A percentile compares a stretch with the other conserved stretches of the same genome.
Evolutionary conservation across 2,329 filamentous ascomycete genomes (phyloP).

Genomic region (Annulohypoxylon truncatum): DNA sequence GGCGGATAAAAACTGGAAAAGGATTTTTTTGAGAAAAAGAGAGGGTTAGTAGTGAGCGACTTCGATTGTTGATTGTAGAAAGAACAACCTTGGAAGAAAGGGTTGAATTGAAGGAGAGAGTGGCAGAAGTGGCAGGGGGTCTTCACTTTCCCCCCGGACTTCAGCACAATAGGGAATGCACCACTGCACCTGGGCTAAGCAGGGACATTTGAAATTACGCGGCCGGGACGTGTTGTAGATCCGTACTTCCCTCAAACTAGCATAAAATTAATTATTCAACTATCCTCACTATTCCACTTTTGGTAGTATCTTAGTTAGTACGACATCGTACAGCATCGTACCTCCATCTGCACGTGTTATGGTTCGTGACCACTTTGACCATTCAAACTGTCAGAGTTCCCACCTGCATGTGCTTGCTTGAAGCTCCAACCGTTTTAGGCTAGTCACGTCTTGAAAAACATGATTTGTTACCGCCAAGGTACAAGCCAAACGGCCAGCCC

Average conservation of each 20-base stretch:
- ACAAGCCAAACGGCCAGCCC: background rate
- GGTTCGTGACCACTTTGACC: conserved; percentile 1
- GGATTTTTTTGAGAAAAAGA: conserved; percentile 3
- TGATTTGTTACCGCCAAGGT: background rate
- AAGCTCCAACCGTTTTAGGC: background rate
- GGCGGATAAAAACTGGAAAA: conserved; percentile 2
- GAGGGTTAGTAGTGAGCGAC: conserved; percentile 18
- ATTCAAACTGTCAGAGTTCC: conserved; percentile 1
- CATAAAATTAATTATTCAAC: background rate
- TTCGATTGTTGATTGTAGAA: conserved; percentile 7
- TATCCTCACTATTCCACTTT: background rate
- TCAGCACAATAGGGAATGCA: conserved; percentile 1
- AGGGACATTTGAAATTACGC: conserved; percentile 5
- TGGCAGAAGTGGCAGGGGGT: conserved; percentile 2
- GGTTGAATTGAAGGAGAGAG: conserved; percentile 7
- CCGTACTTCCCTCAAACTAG: background rate
- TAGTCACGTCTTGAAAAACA: background rate
- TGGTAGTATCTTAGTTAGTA: background rate
- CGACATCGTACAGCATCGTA: background rate
- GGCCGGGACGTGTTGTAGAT: conserved; percentile 3
- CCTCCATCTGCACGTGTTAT: conserved; percentile 1
- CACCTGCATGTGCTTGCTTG: background rate
- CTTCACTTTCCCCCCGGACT: conserved; percentile 1
- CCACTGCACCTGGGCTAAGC: background rate
- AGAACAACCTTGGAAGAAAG: conserved; percentile 7